A percentile compares a stretch with the other conserved stretches of the same genome.
Evolutionary conservation across 176 grass and related monocot genomes (phyloP).

Genomic region (Oryza brachyantha): DNA sequence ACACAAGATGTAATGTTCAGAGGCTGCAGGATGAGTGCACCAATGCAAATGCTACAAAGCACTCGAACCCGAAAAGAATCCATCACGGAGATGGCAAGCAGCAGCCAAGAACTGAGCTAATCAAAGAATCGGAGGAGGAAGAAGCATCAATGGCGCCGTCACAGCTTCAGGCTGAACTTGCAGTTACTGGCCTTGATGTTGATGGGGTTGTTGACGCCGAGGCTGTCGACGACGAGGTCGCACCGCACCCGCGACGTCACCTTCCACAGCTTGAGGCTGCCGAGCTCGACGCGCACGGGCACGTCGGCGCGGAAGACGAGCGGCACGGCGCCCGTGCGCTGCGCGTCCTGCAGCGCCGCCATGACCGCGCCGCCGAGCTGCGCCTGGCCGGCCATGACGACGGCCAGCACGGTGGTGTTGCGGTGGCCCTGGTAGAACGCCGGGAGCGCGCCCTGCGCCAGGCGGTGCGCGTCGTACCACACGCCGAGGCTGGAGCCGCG

Average conservation of each 20-base stretch:
- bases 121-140: not conserved
- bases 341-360: slow-evolving; percentile 45
- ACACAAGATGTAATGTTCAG: slow-evolving; percentile 50
- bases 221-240: slow-evolving; percentile 73
- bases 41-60: slow-evolving; percentile 20
- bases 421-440: slow-evolving; percentile 76
- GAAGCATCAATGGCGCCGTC: slow-evolving; percentile 24
- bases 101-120: not conserved
- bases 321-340: slow-evolving; percentile 55
- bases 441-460: slow-evolving; percentile 52
- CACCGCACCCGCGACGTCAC: slow-evolving; percentile 64
- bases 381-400: slow-evolving; percentile 50
- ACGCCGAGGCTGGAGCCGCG: slow-evolving; percentile 52
- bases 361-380: slow-evolving; percentile 51
- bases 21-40: slow-evolving; percentile 1
- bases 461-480: slow-evolving; percentile 37
- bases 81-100: not conserved
- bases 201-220: slow-evolving; percentile 62
- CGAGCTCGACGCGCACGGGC: slow-evolving; percentile 62
- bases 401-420: slow-evolving; percentile 65
- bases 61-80: slow-evolving; percentile 26
- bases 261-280: slow-evolving; percentile 55
- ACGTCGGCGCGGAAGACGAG: slow-evolving; percentile 71
- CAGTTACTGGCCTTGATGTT: slow-evolving; percentile 91
- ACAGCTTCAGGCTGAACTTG: slow-evolving; percentile 77